Evolutionary conservation across 208 protist genomes (phyloP).

Genomic region (Crithidia bombi): DNA sequence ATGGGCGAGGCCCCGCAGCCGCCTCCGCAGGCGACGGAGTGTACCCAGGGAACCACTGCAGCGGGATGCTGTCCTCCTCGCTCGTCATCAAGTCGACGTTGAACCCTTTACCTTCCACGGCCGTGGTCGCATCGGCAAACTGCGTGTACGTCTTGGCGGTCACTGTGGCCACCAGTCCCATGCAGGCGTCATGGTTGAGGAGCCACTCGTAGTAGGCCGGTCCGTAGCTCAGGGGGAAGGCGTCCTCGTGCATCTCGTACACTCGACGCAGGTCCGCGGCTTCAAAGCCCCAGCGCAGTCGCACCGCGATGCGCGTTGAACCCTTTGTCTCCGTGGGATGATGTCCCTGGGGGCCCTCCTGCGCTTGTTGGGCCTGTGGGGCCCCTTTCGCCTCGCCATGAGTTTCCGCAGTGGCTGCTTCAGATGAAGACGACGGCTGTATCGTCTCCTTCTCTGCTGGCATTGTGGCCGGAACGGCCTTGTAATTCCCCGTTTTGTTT

Average conservation of each 20-base stretch:
- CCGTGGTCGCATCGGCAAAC: neutral
- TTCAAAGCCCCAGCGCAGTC: conserved; percentile 71
- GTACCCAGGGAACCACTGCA: conserved; percentile 17
- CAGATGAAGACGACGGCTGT: no score
- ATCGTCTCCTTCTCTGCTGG: neutral
- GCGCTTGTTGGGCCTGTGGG: neutral
- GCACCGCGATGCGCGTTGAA: conserved; percentile 38
- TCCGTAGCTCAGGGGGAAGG: conserved; percentile 66
- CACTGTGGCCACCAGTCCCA: conserved; percentile 53
- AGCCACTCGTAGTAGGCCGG: conserved; percentile 61
- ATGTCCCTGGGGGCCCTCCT: no score
- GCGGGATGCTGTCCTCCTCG: neutral
- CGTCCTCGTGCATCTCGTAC: conserved; percentile 54
- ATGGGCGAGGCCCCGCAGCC: neutral
- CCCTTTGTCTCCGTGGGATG: no score
- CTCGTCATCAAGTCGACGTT: neutral
- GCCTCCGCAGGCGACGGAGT: neutral
- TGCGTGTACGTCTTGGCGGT: conserved; percentile 26
- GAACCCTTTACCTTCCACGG: neutral
- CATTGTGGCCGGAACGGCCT: neutral
- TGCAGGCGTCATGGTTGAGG: conserved; percentile 39
- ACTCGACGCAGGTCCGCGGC: conserved; percentile 45
- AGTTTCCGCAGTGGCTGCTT: neutral
- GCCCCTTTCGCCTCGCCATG: neutral
- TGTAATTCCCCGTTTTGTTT: conserved; percentile 14